These are phyloP conservation scores for Isabelozyma rhagii DNA, from an alignment of 805 yeast species.

Conservation along the genomic window DNA sequence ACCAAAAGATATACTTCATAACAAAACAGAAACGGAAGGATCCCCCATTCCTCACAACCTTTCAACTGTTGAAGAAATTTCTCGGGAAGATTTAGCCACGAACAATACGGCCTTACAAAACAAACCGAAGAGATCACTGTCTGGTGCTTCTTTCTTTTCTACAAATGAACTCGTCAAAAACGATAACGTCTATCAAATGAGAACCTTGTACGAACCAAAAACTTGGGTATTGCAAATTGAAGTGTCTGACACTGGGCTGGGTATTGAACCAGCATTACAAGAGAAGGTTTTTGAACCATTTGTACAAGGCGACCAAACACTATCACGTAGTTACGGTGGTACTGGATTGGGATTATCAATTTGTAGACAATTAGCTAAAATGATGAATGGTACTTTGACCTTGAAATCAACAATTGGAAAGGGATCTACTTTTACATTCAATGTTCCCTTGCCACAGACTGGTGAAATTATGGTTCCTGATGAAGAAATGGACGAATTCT, in stretches of 20 bases:
- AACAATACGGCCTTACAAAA: not conserved
- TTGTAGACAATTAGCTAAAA: constrained; percentile 82
- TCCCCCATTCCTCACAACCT: not conserved
- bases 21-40: too few species aligned
- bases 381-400: constrained; percentile 86
- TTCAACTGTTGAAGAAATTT: not conserved
- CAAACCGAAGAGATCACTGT: not conserved
- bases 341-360: constrained; percentile 90
- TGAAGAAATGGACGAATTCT: constrained; percentile 38
- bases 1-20: not conserved
- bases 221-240: constrained; percentile 64
- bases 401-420: constrained; percentile 71
- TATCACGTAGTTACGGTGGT: constrained; percentile 90
- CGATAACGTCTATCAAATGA: constrained; percentile 30
- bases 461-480: constrained; percentile 47
- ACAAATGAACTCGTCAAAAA: constrained; percentile 32
- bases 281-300: constrained; percentile 91
- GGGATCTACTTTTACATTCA: constrained; percentile 82
- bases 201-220: constrained; percentile 35
- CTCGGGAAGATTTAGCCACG: not conserved
- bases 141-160: constrained; percentile 8
- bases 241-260: constrained; percentile 92
- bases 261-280: constrained; percentile 80
- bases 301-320: constrained; percentile 94
- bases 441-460: constrained; percentile 70